Evolutionary conservation across 2,329 filamentous ascomycete species (phyloP).

Genomic region (Dryadomyces quercivorus): DNA sequence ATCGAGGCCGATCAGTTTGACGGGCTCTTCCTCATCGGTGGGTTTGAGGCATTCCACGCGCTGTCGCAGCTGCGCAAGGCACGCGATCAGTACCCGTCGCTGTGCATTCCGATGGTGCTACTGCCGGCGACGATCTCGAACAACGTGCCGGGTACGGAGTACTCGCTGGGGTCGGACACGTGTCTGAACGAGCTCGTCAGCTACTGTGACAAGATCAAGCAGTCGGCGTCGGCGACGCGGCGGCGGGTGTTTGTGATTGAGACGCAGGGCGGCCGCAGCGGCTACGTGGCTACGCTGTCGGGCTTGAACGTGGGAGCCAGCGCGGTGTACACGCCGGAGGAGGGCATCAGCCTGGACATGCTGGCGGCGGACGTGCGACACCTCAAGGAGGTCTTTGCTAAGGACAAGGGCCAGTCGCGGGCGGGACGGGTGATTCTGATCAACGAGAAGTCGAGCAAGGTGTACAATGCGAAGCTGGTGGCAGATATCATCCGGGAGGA

Average conservation of each 20-base stretch:
- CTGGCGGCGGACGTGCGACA: conserved; percentile 81
- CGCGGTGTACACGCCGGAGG: conserved; percentile 93
- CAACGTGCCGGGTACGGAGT: conserved; percentile 96
- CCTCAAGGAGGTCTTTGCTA: conserved; percentile 71
- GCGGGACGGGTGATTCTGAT: conserved; percentile 92
- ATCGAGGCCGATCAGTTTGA: conserved; percentile 84
- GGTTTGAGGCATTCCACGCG: conserved; percentile 93
- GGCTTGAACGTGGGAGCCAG: conserved; percentile 85
- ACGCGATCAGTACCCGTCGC: conserved; percentile 62
- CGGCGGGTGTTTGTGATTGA: conserved; percentile 95
- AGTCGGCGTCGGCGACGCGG: conserved; percentile 87
- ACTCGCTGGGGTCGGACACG: conserved; percentile 91
- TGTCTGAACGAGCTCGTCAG: conserved; percentile 89
- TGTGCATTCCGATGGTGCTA: conserved; percentile 85
- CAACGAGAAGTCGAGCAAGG: conserved; percentile 85
- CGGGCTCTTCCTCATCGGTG: conserved; percentile 81
- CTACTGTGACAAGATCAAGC: conserved; percentile 96
- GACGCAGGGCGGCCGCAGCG: conserved; percentile 88
- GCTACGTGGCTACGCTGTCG: conserved; percentile 83
- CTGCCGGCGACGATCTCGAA: conserved; percentile 97
- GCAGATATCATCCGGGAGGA: conserved; percentile 94
- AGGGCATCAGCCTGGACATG: conserved; percentile 90
- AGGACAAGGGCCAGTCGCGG: conserved; percentile 77
- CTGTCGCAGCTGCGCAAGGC: conserved; percentile 78
- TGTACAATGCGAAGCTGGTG: conserved; percentile 86